Base-by-base conservation (phyloP, 2,329 filamentous ascomycete species). In the Periglandula ipomoeae region DNA sequence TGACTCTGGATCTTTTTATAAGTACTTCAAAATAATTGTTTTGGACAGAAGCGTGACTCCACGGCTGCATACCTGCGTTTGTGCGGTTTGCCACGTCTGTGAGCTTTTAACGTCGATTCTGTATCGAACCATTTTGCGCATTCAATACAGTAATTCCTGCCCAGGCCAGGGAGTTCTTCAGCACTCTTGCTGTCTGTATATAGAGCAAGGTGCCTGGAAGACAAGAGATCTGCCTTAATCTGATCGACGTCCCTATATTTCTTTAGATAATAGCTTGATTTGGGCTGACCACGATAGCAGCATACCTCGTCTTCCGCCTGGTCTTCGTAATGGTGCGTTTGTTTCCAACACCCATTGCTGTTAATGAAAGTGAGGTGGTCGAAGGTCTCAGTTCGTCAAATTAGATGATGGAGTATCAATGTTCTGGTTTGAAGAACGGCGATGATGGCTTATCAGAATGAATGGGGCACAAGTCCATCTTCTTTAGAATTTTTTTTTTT, bases 121-220 rank as follows among this genome's bases (percentile, higher is more conserved):
- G 82, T 85, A 66, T 97, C 91, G 65, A 94, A 97, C 85, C 88
- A 97, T 71, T 95, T 97, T 54, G 93, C 85, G 67, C 93, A 98
- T 68, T 95, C 87, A 15, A 85, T 75, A 67, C 93, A 98, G 68
- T 96, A 97, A 65, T 84, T 84, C 58, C 81, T 76, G 23, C 93
- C 93, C 44, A 96, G 74, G 0, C 83, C 91, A 3, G 93, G 93
- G 32, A 96, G 76, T 60, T 97, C 93, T 63, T 97, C 91, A 20
- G 78, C 70, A 5, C 85, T 81, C 63, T 95, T 94, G 39, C 82
- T 80, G 44, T 82, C 78, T 63, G 89, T 86, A 74, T 84, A 89
- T 55, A 87, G 80, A 42, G 81, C 71, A 30, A 98, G 80, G 62
- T 97, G 90, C 64, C 84, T 86, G 19, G 87, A 78, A 27, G 84